Evolutionary conservation across 1,284 basidiomycete genomes (phyloP).

Genomic region (Sutorius eximius): DNA sequence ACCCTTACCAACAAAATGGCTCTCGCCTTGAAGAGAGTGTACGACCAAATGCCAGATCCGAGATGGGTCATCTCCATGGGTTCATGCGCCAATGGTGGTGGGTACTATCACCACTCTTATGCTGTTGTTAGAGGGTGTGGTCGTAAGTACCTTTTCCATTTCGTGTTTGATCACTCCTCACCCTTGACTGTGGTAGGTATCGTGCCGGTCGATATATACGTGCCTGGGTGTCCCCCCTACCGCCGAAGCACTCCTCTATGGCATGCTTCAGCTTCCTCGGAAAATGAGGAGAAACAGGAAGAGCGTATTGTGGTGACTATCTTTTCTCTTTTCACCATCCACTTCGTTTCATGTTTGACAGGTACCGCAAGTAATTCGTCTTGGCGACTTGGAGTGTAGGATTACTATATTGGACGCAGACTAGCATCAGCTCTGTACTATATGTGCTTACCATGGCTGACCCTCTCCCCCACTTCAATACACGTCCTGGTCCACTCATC

Average conservation of each 20-base stretch:
- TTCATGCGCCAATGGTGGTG: conserved; percentile 97
- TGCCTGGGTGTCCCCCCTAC: conserved; percentile 95
- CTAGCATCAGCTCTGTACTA: conserved; percentile 25
- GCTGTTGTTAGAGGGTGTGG: conserved; percentile 98
- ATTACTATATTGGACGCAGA: conserved; percentile 21
- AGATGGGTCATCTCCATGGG: conserved; percentile 99
- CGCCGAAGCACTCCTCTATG: conserved; percentile 92
- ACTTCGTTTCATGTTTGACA: conserved; percentile 4
- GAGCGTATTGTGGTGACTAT: conserved; percentile 83
- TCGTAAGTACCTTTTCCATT: conserved; percentile 51
- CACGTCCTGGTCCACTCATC: not conserved
- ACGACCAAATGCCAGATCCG: conserved; percentile 97
- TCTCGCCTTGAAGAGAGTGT: conserved; percentile 91
- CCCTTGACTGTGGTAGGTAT: conserved; percentile 55
- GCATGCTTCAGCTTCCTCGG: conserved; percentile 94
- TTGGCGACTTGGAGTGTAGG: conserved; percentile 1
- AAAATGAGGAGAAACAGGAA: conserved; percentile 95
- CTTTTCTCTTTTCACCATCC: not conserved
- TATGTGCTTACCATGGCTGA: conserved; percentile 9
- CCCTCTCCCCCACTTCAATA: not conserved
- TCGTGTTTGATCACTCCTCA: not conserved
- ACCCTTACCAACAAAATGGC: conserved; percentile 99
- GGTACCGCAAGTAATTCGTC: conserved; percentile 33
- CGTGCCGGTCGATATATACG: conserved; percentile 97
- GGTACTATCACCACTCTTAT: conserved; percentile 99